phyloP scores from a whole-genome alignment of 441 rosid species.

The Corymbia citriodora region DNA sequence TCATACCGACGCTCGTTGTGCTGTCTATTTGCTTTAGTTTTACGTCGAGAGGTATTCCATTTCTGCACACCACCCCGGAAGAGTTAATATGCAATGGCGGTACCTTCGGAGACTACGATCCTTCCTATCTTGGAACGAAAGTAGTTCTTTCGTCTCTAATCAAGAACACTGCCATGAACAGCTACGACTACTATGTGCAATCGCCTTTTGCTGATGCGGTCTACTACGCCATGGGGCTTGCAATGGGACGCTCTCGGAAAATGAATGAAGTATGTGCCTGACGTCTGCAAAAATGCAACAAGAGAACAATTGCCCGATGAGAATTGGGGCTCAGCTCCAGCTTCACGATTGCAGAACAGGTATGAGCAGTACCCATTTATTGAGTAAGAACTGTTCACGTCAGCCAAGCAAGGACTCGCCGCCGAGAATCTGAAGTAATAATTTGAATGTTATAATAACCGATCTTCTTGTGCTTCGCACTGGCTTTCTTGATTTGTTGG shows the following conservation, averaged over 20 bases:
- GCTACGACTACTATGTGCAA: not conserved
- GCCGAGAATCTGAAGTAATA: not conserved
- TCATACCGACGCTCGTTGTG: not conserved
- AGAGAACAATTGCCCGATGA: not conserved
- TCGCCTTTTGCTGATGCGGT: not conserved
- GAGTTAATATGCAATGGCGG: not conserved
- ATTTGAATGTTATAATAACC: not conserved
- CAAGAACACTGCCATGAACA: not conserved
- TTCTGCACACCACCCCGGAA: not conserved
- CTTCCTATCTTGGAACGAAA: not conserved
- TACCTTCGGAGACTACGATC: not conserved
- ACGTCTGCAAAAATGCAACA: not conserved
- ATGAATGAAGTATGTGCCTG: not conserved
- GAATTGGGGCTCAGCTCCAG: not conserved
- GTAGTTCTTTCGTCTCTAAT: not conserved
- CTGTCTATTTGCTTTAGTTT: not conserved
- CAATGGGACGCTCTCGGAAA: not conserved
- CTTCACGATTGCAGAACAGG: not conserved
- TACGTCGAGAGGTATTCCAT: not conserved
- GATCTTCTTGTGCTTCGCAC: too few relatives aligned
- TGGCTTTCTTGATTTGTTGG: too few relatives aligned
- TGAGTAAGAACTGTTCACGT: not conserved
- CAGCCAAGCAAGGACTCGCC: not conserved
- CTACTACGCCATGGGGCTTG: not conserved
- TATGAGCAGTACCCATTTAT: not conserved